A percentile compares a stretch with the other conserved stretches of the same genome.
phyloP scores from a whole-genome alignment of 768 basidiomycete species.

The Phlebiopsis flavidoalba region DNA sequence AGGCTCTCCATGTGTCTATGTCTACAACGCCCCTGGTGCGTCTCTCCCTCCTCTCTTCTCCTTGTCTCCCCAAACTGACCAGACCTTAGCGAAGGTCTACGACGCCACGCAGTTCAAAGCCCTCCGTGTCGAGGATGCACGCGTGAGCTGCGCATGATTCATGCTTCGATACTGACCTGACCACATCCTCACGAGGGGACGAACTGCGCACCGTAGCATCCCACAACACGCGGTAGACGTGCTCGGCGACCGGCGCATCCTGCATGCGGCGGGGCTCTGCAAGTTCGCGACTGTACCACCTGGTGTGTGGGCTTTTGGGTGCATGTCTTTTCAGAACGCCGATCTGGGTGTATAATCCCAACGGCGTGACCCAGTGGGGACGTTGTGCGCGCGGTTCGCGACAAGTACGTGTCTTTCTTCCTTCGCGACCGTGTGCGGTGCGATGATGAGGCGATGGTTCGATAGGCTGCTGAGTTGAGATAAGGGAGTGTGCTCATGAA shows the following conservation, averaged over 20 bases:
- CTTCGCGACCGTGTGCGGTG: too few relatives aligned
- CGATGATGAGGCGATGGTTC: too few relatives aligned
- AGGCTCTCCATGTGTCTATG: background rate
- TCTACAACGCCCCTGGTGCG: background rate
- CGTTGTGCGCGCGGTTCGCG: background rate
- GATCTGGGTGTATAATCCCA: background rate
- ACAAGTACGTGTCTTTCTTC: background rate
- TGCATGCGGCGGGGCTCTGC: background rate
- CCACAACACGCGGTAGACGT: background rate
- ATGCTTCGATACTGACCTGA: background rate
- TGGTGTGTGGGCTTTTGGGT: background rate
- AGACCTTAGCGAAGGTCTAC: background rate
- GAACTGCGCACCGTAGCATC: background rate
- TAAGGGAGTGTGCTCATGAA: too few relatives aligned
- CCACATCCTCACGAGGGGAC: background rate
- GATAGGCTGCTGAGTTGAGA: too few relatives aligned
- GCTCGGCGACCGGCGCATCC: background rate
- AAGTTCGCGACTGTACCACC: background rate
- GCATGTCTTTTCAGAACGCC: background rate
- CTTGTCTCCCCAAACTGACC: background rate
- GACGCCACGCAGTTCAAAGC: background rate
- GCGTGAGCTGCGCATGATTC: background rate
- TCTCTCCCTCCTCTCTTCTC: background rate
- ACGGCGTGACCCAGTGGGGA: background rate
- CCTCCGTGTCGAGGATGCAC: background rate